A percentile compares a stretch with the other conserved stretches of the same genome.
Conservation (phyloP, 306 rosid species). For the Cicer cuneatum region DNA sequence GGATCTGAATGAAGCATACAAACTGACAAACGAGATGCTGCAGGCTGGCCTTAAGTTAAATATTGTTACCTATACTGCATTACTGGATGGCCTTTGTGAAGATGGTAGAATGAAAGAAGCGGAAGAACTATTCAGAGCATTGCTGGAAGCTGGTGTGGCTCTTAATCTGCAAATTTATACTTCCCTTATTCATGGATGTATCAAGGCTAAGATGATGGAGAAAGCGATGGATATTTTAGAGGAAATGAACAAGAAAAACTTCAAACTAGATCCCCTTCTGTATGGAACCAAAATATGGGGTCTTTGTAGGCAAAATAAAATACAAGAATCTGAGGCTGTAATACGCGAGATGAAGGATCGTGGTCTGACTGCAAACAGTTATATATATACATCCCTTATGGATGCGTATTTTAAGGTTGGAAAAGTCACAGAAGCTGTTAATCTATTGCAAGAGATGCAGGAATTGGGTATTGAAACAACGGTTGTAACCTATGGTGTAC, state of each 20-base stretch:
- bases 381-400: conserved; percentile 75
- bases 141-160: conserved; percentile 65
- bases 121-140: conserved; percentile 67
- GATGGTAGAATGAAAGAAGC: conserved; percentile 80
- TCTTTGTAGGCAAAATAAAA: conserved; percentile 68
- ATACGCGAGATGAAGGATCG: conserved; percentile 61
- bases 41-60: conserved; percentile 67
- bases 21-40: conserved; percentile 74
- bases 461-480: conserved; percentile 64
- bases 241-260: conserved; percentile 68
- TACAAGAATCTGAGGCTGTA: conserved; percentile 65
- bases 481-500: conserved; percentile 77
- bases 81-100: conserved; percentile 84
- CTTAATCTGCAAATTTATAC: conserved; percentile 70
- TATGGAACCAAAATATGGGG: conserved; percentile 87
- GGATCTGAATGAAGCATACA: conserved; percentile 67
- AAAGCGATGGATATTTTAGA: conserved; percentile 64
- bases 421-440: conserved; percentile 64
- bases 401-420: conserved; percentile 86
- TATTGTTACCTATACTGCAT: conserved; percentile 69
- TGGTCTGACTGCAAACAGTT: conserved; percentile 70
- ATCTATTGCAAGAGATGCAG: conserved; percentile 73
- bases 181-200: conserved; percentile 82
- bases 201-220: conserved; percentile 65
- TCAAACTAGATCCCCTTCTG: conserved; percentile 67